A percentile compares a stretch with the other conserved stretches of the same genome.
phyloP scores from a whole-genome alignment of 257 asterid species.

The Solanum pennellii region DNA sequence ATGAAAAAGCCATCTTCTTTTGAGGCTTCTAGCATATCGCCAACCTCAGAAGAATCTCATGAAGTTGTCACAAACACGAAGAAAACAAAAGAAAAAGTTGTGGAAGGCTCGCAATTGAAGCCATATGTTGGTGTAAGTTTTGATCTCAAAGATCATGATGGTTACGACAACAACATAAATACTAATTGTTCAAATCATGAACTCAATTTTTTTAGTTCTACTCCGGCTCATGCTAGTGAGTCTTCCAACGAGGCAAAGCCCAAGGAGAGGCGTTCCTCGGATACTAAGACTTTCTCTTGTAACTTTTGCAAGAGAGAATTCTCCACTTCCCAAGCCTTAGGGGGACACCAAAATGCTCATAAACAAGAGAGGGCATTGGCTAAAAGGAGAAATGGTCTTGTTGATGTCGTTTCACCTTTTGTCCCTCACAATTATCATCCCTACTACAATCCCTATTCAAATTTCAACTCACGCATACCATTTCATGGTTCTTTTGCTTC shows the following conservation, averaged over 20 bases:
- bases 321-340: slow-evolving; percentile 63
- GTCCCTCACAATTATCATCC: slow-evolving; percentile 23
- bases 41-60: slow-evolving; percentile 22
- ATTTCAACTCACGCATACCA: slow-evolving; percentile 18
- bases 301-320: slow-evolving; percentile 47
- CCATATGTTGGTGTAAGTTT: slow-evolving; percentile 4
- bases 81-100: slow-evolving; percentile 1
- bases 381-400: slow-evolving; percentile 32
- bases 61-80: neutral
- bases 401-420: slow-evolving; percentile 18
- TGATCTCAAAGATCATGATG: slow-evolving; percentile 27
- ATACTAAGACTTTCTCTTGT: slow-evolving; percentile 38
- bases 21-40: slow-evolving; percentile 35
- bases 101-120: slow-evolving; percentile 5
- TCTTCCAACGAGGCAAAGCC: slow-evolving; percentile 12
- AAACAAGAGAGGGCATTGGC: slow-evolving; percentile 53
- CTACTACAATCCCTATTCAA: slow-evolving; percentile 18
- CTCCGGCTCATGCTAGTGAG: neutral
- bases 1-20: slow-evolving; percentile 23
- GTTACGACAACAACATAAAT: neutral
- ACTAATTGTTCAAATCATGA: slow-evolving; percentile 14
- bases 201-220: slow-evolving; percentile 26
- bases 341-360: slow-evolving; percentile 79
- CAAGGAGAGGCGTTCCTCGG: neutral
- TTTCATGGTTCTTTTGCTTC: slow-evolving; percentile 14